These are phyloP conservation scores for Kentomonas sorsogonicus DNA, from an alignment of 208 protist genomes.

Conservation along the genomic window DNA sequence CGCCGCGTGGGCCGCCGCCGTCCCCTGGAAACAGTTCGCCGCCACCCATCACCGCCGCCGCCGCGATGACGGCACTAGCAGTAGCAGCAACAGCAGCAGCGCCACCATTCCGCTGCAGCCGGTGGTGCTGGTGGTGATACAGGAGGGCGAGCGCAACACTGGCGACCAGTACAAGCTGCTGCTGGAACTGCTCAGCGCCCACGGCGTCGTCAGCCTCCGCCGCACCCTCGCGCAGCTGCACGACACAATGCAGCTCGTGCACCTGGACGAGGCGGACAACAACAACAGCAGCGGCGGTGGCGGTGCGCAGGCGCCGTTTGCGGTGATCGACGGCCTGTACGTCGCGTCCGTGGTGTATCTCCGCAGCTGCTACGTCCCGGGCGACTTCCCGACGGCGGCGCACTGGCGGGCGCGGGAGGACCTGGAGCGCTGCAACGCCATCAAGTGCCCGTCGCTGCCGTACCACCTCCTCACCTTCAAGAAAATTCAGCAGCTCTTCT, in stretches of 20 bases:
- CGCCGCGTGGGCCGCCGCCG: constrained; percentile 24
- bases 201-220: constrained; percentile 75
- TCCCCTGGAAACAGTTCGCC: constrained; percentile 17
- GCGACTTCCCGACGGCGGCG: constrained; percentile 75
- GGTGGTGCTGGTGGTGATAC: constrained; percentile 90
- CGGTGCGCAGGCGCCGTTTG: constrained; percentile 35
- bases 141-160: constrained; percentile 90
- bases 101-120: constrained; percentile 18
- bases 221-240: constrained; percentile 80
- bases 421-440: constrained; percentile 79
- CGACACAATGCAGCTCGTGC: constrained; percentile 36
- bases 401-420: constrained; percentile 72
- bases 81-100: constrained; percentile 14
- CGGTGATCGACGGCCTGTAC: constrained; percentile 52
- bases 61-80: too few species aligned
- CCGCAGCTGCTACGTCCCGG: constrained; percentile 89
- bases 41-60: background rate
- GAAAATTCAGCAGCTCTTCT: constrained; percentile 93
- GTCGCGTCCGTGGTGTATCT: constrained; percentile 89
- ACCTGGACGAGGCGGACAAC: constrained; percentile 7
- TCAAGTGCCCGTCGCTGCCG: constrained; percentile 94
- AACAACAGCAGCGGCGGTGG: background rate
- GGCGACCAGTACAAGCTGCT: constrained; percentile 90
- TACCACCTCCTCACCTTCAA: constrained; percentile 95
- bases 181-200: constrained; percentile 60